phyloP scores from a whole-genome alignment of 352 stramenopile genomes.

The Phytophthora vignae region DNA sequence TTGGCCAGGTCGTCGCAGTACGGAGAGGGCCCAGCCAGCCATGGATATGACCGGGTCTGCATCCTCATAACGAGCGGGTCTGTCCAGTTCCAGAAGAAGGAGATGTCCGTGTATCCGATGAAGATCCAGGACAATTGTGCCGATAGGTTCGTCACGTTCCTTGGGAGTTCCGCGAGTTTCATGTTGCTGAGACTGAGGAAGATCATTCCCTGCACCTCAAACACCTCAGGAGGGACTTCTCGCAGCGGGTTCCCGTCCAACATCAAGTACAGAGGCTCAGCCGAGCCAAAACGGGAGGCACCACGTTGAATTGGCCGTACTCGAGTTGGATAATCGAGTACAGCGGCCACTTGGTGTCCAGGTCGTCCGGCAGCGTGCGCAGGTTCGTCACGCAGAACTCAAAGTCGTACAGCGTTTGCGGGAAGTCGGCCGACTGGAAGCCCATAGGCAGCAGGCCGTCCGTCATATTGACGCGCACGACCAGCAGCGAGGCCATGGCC shows the following conservation, averaged over 20 bases:
- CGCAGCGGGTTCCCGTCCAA: conserved; percentile 36
- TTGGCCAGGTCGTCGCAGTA: not conserved
- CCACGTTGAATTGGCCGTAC: conserved; percentile 14
- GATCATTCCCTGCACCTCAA: conserved; percentile 16
- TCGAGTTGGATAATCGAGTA: conserved; percentile 27
- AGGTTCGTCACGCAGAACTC: conserved; percentile 7
- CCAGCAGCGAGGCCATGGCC: not conserved
- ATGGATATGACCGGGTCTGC: not conserved
- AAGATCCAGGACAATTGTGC: not conserved
- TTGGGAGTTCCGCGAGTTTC: conserved; percentile 18
- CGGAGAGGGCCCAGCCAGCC: not conserved
- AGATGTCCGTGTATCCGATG: conserved; percentile 17
- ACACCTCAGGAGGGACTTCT: conserved; percentile 22
- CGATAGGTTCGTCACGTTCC: conserved; percentile 21
- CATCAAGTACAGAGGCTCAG: conserved; percentile 32
- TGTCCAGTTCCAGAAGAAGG: conserved; percentile 23
- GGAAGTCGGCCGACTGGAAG: not conserved
- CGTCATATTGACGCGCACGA: conserved; percentile 6
- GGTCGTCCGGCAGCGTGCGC: not conserved
- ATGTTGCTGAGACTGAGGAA: conserved; percentile 22
- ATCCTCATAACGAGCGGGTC: not conserved
- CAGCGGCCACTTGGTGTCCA: conserved; percentile 33
- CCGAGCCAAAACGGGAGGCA: conserved; percentile 19
- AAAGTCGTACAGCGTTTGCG: conserved; percentile 2
- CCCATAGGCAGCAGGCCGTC: not conserved